A percentile compares a stretch with the other conserved stretches of the same genome.
Conservation (phyloP, 2,329 filamentous ascomycete genomes). For the Claviceps sp. region DNA sequence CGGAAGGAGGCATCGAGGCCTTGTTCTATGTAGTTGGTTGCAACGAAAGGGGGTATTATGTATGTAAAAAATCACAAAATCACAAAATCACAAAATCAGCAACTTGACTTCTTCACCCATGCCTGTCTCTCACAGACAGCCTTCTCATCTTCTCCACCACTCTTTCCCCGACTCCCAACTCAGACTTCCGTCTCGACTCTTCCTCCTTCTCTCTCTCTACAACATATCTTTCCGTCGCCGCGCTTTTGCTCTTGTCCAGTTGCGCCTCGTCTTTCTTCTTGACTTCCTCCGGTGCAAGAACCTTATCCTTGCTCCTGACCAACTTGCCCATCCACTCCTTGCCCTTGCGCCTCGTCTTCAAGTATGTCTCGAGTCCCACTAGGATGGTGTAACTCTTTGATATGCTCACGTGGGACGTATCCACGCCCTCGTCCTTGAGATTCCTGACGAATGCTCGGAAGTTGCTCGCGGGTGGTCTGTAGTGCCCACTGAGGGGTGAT, state of each 20-base stretch:
- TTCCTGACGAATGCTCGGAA: slow-evolving; percentile 70
- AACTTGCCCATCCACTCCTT: slow-evolving; percentile 40
- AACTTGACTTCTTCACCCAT: neutral
- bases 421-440: slow-evolving; percentile 58
- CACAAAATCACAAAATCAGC: neutral
- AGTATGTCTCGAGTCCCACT: slow-evolving; percentile 69
- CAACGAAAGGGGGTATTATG: slow-evolving; percentile 1
- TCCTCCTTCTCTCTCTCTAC: slow-evolving; percentile 24
- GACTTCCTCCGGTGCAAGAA: slow-evolving; percentile 47
- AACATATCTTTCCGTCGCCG: slow-evolving; percentile 33
- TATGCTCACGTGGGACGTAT: slow-evolving; percentile 67
- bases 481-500: slow-evolving; percentile 65
- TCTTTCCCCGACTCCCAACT: slow-evolving; percentile 14
- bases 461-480: slow-evolving; percentile 69
- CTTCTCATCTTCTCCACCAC: slow-evolving; percentile 29
- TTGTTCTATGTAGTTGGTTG: neutral
- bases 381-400: slow-evolving; percentile 72
- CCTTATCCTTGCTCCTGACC: slow-evolving; percentile 40
- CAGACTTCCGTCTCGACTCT: slow-evolving; percentile 25
- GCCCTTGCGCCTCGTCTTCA: slow-evolving; percentile 52
- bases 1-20: neutral
- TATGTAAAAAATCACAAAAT: neutral
- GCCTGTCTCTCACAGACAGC: slow-evolving; percentile 14
- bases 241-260: slow-evolving; percentile 47
- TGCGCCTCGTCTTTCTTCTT: slow-evolving; percentile 43